Percentiles rank a stretch among this genome's conserved stretches.
phyloP scores from a whole-genome alignment of 148 eudicot species.

The Mesembryanthemum crystallinum region DNA sequence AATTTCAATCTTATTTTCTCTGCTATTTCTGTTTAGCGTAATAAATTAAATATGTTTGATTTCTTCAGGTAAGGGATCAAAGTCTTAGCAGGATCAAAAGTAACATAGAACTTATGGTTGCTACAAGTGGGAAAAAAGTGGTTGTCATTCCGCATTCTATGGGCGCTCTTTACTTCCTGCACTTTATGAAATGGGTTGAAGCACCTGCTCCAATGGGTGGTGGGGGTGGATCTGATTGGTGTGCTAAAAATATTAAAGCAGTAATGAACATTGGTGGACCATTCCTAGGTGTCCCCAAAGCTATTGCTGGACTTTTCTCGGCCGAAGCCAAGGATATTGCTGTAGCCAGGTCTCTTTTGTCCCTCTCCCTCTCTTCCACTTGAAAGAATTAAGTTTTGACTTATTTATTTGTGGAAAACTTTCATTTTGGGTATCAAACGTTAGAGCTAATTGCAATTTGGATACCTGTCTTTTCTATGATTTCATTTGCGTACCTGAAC shows the following conservation, averaged over 20 bases:
- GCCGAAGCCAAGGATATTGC: conserved; percentile 97
- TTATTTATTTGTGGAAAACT: not conserved
- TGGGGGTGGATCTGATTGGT: conserved; percentile 96
- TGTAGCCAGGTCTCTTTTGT: conserved; percentile 63
- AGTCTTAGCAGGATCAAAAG: conserved; percentile 86
- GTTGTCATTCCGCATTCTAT: conserved; percentile 95
- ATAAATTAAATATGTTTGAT: conserved; percentile 12
- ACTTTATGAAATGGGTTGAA: conserved; percentile 99
- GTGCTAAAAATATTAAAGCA: conserved; percentile 85
- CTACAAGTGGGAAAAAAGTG: conserved; percentile 90
- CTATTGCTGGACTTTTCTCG: conserved; percentile 82
- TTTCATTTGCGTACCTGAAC: too few relatives aligned
- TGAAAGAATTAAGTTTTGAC: not conserved
- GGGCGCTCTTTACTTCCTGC: conserved; percentile 90
- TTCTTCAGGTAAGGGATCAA: conserved; percentile 79
- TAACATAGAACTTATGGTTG: conserved; percentile 90
- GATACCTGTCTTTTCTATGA: too few relatives aligned
- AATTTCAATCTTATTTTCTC: not conserved
- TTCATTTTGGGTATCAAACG: too few relatives aligned
- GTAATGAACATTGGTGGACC: conserved; percentile 96
- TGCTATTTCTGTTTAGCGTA: not conserved
- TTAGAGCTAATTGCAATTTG: too few relatives aligned
- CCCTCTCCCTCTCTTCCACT: not conserved
- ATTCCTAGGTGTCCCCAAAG: conserved; percentile 92
- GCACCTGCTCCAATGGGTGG: conserved; percentile 99